A percentile compares a stretch with the other conserved stretches of the same genome.
Conservation (phyloP, 768 basidiomycete species). For the Kwoniella mangroviensis region DNA sequence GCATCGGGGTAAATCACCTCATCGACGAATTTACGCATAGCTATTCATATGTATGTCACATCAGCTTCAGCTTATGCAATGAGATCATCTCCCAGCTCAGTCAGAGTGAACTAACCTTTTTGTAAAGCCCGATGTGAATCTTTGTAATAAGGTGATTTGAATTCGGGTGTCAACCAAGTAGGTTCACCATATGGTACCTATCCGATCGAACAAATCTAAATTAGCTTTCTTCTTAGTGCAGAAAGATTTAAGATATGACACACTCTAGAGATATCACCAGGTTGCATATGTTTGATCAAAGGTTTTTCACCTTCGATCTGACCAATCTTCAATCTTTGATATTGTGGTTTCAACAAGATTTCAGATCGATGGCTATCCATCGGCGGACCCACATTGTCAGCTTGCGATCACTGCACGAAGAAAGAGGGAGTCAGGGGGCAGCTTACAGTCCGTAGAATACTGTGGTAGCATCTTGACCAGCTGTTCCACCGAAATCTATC, state of each 20-base stretch:
- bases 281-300: slow-evolving; percentile 62
- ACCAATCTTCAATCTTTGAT: slow-evolving; percentile 71
- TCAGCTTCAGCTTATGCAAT: background rate
- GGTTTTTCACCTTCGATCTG: slow-evolving; percentile 68
- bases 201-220: background rate
- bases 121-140: slow-evolving; percentile 64
- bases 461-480: slow-evolving; percentile 85
- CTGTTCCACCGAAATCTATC: slow-evolving; percentile 56
- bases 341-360: slow-evolving; percentile 73
- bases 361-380: slow-evolving; percentile 70
- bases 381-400: background rate
- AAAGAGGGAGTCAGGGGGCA: no score
- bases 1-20: slow-evolving; percentile 76
- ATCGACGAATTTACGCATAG: slow-evolving; percentile 70
- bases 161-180: slow-evolving; percentile 74
- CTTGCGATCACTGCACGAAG: background rate
- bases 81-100: background rate
- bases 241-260: slow-evolving; percentile 8
- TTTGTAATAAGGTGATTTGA: slow-evolving; percentile 75
- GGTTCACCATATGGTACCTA: slow-evolving; percentile 86
- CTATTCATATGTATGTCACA: slow-evolving; percentile 54
- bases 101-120: slow-evolving; percentile 37
- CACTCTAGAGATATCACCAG: slow-evolving; percentile 66
- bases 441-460: slow-evolving; percentile 75
- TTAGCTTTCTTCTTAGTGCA: no score